Percentiles rank a stretch among this genome's conserved stretches.
Conservation (phyloP, 1,284 basidiomycete genomes). For the Naganishia sp. region DNA sequence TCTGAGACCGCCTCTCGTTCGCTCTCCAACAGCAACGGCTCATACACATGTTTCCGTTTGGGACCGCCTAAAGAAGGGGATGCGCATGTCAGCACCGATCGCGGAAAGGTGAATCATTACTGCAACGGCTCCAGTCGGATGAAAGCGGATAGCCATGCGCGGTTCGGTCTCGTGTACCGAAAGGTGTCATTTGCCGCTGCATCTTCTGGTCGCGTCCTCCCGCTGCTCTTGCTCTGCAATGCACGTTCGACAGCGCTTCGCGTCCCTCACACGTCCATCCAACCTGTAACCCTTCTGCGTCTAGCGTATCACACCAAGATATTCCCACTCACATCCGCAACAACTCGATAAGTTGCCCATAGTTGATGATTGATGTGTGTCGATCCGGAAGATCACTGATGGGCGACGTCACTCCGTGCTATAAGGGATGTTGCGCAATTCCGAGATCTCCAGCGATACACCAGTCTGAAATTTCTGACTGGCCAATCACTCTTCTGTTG, state of each 20-base stretch:
- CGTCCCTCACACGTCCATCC: neutral
- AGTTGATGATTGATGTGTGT: constrained; percentile 2
- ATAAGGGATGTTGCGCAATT: neutral
- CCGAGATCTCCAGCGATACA: too few species aligned
- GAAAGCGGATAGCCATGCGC: too few species aligned
- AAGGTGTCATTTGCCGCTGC: neutral
- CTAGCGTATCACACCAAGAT: neutral
- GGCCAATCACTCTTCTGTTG: constrained; percentile 1
- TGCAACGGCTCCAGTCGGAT: neutral
- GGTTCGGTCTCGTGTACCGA: too few species aligned
- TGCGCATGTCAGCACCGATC: neutral
- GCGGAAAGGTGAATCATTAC: neutral
- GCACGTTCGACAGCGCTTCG: neutral
- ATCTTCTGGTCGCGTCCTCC: neutral
- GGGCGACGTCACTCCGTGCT: neutral
- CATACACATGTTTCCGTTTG: constrained; percentile 66
- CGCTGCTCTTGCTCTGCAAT: neutral
- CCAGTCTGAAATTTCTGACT: too few species aligned
- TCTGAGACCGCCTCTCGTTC: constrained; percentile 98
- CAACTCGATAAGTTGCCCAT: constrained; percentile 33
- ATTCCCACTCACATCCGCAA: constrained; percentile 29
- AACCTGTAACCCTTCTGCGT: neutral
- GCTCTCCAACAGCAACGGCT: constrained; percentile 93
- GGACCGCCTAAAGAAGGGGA: constrained; percentile 24
- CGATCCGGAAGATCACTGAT: constrained; percentile 10